Evolutionary conservation across 148 eudicot species (phyloP).

Genomic region (Silene uniflora): DNA sequence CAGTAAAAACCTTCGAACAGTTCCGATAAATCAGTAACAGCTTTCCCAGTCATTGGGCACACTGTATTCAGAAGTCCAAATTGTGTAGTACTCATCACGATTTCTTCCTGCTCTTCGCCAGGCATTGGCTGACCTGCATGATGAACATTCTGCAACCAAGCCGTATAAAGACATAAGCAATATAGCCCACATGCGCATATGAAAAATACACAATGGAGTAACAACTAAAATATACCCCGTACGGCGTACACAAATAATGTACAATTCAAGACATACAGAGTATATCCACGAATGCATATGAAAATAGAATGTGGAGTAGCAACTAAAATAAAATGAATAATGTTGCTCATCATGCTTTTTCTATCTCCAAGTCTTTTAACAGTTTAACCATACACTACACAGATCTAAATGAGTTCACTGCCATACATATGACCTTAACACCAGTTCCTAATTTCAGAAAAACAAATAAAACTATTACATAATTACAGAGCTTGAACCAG

Average conservation of each 20-base stretch:
- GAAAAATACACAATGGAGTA: neutral
- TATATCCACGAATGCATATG: neutral
- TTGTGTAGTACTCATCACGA: constrained; percentile 83
- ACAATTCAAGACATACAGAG: constrained; percentile 4
- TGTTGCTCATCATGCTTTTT: neutral
- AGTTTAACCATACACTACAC: neutral
- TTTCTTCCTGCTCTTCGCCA: constrained; percentile 91
- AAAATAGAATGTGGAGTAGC: neutral
- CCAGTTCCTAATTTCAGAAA: neutral
- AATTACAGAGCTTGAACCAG: neutral
- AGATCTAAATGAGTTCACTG: neutral
- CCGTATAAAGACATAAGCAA: constrained; percentile 2
- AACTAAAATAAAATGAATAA: neutral
- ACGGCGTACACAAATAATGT: too few relatives aligned
- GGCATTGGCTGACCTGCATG: constrained; percentile 93
- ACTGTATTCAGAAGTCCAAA: constrained; percentile 45
- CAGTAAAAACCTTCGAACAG: constrained; percentile 68
- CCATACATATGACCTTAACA: neutral
- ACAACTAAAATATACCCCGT: too few relatives aligned
- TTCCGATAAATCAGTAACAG: constrained; percentile 56
- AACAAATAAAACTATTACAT: neutral
- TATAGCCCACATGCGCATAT: neutral
- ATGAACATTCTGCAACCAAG: constrained; percentile 66
- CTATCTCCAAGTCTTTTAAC: neutral
- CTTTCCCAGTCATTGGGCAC: constrained; percentile 81